Conservation (phyloP, 176 grass and related monocot species). For the Raddia guianensis region DNA sequence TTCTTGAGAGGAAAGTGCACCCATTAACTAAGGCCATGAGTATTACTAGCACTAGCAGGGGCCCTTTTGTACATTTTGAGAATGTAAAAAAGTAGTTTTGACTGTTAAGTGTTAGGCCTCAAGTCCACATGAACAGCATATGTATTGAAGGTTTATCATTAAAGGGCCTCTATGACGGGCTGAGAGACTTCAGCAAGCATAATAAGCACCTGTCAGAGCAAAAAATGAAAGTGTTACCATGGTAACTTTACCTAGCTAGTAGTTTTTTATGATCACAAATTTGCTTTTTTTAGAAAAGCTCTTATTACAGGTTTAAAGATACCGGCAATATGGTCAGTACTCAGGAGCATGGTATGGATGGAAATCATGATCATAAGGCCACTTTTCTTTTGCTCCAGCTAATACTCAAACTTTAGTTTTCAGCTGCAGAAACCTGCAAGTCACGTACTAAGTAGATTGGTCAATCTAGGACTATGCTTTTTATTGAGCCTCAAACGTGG, state of each 20-base stretch:
- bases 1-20: conserved; percentile 44
- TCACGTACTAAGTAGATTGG: background rate
- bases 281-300: conserved; percentile 45
- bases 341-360: conserved; percentile 49
- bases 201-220: conserved; percentile 38
- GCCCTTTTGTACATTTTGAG: conserved; percentile 54
- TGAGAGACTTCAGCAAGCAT: conserved; percentile 34
- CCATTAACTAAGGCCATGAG: conserved; percentile 42
- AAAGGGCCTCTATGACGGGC: conserved; percentile 30
- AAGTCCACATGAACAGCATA: conserved; percentile 17
- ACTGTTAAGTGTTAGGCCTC: conserved; percentile 29
- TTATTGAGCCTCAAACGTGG: too few species aligned
- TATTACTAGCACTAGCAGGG: conserved; percentile 37
- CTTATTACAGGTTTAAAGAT: conserved; percentile 52
- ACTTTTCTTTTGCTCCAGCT: conserved; percentile 22
- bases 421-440: background rate
- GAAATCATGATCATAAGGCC: conserved; percentile 47
- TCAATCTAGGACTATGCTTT: background rate
- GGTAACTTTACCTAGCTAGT: conserved; percentile 42
- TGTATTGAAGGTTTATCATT: conserved; percentile 28
- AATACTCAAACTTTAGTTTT: background rate
- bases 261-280: conserved; percentile 13
- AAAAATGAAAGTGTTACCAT: conserved; percentile 42
- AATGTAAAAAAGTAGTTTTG: conserved; percentile 44
- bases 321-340: conserved; percentile 57